These are phyloP conservation scores for Cordyceps tenuipes DNA, from an alignment of 2,329 filamentous ascomycete genomes.

Conservation along the genomic window DNA sequence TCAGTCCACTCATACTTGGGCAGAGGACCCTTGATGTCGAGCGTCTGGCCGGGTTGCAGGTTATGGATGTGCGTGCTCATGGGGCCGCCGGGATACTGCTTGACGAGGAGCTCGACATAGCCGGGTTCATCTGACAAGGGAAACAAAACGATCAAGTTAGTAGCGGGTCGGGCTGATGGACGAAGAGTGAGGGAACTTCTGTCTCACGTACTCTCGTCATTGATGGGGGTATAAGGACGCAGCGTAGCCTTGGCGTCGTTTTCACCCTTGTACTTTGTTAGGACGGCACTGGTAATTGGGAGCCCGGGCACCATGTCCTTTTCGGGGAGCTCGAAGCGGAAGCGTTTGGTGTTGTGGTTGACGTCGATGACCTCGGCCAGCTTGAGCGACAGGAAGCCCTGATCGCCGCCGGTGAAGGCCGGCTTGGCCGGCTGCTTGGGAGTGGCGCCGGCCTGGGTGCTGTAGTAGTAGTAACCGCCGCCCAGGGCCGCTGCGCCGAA, in stretches of 20 bases:
- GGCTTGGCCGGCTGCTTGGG: slow-evolving; percentile 36
- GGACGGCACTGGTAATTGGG: slow-evolving; percentile 71
- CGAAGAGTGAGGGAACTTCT: neutral
- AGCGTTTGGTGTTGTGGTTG: slow-evolving; percentile 91
- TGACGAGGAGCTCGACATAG: slow-evolving; percentile 81
- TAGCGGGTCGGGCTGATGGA: neutral
- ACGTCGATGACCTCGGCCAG: slow-evolving; percentile 69
- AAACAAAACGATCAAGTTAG: neutral
- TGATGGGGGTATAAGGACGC: slow-evolving; percentile 87
- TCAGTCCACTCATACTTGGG: slow-evolving; percentile 84
- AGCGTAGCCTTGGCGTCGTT: slow-evolving; percentile 78
- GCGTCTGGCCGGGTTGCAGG: slow-evolving; percentile 70
- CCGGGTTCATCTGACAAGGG: slow-evolving; percentile 57
- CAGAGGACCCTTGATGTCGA: slow-evolving; percentile 91
- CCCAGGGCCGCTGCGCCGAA: slow-evolving; percentile 52
- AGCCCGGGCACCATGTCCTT: slow-evolving; percentile 78
- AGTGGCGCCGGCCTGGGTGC: slow-evolving; percentile 33
- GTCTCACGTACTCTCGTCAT: slow-evolving; percentile 60
- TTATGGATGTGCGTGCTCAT: slow-evolving; percentile 88
- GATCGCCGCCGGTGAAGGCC: slow-evolving; percentile 72
- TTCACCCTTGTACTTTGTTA: slow-evolving; percentile 87
- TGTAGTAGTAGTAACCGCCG: slow-evolving; percentile 48
- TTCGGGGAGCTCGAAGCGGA: slow-evolving; percentile 82
- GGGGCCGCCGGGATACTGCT: slow-evolving; percentile 80
- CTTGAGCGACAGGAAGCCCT: slow-evolving; percentile 78